Conservation (phyloP, 768 basidiomycete genomes). For the Lepiota brunneoincarnata region DNA sequence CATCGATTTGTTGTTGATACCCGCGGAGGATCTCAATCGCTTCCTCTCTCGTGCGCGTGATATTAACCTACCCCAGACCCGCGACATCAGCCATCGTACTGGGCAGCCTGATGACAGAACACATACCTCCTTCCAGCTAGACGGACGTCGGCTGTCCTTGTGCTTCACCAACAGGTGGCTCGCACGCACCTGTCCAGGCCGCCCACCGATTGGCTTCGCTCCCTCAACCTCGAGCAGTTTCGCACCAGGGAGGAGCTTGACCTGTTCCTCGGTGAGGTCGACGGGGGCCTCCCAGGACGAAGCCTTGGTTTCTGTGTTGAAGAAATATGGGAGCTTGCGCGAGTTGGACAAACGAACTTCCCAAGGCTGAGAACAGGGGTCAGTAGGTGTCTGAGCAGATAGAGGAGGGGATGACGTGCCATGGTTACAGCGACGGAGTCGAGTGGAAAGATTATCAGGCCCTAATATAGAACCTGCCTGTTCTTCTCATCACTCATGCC, state of each 20-base stretch:
- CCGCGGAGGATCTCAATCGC: conserved; percentile 76
- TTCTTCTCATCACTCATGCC: conserved; percentile 13
- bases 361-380: conserved; percentile 43
- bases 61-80: conserved; percentile 49
- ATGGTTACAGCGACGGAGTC: not conserved
- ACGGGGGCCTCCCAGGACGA: conserved; percentile 82
- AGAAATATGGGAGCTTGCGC: conserved; percentile 82
- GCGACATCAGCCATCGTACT: not conserved
- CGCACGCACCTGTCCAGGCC: conserved; percentile 71
- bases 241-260: conserved; percentile 66
- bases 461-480: conserved; percentile 6
- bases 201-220: conserved; percentile 10
- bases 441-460: conserved; percentile 5
- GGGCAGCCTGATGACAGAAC: not conserved
- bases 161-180: conserved; percentile 96
- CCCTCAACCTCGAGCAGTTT: conserved; percentile 36
- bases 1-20: conserved; percentile 61
- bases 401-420: not conserved
- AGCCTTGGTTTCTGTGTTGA: conserved; percentile 63
- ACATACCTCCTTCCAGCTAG: conserved; percentile 83
- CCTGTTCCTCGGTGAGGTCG: conserved; percentile 58
- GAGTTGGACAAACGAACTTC: conserved; percentile 87
- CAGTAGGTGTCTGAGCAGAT: not conserved
- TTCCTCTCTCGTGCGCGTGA: conserved; percentile 86
- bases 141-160: conserved; percentile 68